These are phyloP conservation scores for Backusella parvicylindrica DNA, from an alignment of 192 early-diverging fungal genomes.

Conservation along the genomic window DNA sequence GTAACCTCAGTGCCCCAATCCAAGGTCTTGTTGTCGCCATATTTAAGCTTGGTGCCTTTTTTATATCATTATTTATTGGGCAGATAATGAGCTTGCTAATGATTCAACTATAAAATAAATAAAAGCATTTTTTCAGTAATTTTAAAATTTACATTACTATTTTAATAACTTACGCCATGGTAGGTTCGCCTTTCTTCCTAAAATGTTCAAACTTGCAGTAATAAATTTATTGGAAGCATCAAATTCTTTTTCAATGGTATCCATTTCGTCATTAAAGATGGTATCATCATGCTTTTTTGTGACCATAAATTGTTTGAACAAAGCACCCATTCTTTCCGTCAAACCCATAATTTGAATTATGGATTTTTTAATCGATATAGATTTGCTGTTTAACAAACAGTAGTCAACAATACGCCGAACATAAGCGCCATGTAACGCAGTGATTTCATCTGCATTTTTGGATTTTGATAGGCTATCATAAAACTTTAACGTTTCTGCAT, in stretches of 20 bases:
- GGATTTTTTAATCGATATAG: constrained; percentile 16
- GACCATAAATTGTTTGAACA: constrained; percentile 5
- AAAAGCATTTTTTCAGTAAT: background rate
- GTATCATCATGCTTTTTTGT: background rate
- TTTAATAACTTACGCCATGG: constrained; percentile 28
- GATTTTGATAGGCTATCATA: constrained; percentile 19
- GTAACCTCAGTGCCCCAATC: constrained; percentile 4
- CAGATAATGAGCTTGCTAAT: background rate
- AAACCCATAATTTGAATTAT: constrained; percentile 25
- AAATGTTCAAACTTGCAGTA: constrained; percentile 34
- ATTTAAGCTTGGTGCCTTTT: constrained; percentile 4
- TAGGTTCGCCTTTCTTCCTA: constrained; percentile 18
- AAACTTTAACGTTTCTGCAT: constrained; percentile 35
- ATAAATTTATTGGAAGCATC: constrained; percentile 26
- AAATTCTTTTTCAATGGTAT: constrained; percentile 20
- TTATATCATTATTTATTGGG: constrained; percentile 2
- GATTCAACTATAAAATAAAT: constrained; percentile 1
- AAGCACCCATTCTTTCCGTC: constrained; percentile 8
- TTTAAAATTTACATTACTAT: background rate
- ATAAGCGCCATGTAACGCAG: constrained; percentile 28
- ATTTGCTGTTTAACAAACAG: constrained; percentile 35
- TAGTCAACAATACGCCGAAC: constrained; percentile 27
- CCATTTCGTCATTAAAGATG: background rate
- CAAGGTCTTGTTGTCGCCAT: constrained; percentile 10
- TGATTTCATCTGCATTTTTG: constrained; percentile 38